Evolutionary conservation across 2,329 filamentous ascomycete genomes (phyloP).

Genomic region (Trichophyton rubrum): DNA sequence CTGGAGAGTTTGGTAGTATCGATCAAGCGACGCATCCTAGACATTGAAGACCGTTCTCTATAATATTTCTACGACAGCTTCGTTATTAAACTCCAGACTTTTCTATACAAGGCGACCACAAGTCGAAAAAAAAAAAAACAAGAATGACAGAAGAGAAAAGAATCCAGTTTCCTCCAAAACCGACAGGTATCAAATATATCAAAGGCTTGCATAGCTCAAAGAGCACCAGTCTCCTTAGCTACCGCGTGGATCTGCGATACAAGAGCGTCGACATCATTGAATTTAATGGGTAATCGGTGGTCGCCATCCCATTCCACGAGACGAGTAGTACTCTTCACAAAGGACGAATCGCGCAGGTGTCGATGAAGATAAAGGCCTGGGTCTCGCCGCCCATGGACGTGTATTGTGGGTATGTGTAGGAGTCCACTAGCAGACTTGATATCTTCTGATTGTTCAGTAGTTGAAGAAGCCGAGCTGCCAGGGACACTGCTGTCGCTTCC

Average conservation of each 20-base stretch:
- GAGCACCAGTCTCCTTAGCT: conserved; percentile 6
- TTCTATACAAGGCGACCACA: no score
- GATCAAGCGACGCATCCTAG: no score
- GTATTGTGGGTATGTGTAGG: conserved; percentile 44
- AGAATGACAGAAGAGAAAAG: neutral
- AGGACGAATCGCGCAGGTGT: conserved; percentile 47
- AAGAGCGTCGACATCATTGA: conserved; percentile 49
- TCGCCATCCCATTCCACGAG: conserved; percentile 62
- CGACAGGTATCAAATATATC: neutral
- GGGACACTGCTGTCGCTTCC: neutral
- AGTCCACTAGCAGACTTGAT: neutral
- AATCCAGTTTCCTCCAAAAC: neutral
- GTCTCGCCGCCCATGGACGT: conserved; percentile 55
- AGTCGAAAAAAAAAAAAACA: neutral
- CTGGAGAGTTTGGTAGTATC: no score
- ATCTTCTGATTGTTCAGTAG: neutral
- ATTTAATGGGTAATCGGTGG: conserved; percentile 59
- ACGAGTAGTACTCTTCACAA: conserved; percentile 40
- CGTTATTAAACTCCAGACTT: no score
- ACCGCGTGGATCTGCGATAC: conserved; percentile 6
- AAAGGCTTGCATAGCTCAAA: neutral
- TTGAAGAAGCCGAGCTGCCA: neutral
- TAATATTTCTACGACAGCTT: no score
- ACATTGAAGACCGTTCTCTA: no score
- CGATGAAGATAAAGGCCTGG: conserved; percentile 48